phyloP scores from a whole-genome alignment of 1,139 yeast genomes.

The Lizanozyma gosingica region DNA sequence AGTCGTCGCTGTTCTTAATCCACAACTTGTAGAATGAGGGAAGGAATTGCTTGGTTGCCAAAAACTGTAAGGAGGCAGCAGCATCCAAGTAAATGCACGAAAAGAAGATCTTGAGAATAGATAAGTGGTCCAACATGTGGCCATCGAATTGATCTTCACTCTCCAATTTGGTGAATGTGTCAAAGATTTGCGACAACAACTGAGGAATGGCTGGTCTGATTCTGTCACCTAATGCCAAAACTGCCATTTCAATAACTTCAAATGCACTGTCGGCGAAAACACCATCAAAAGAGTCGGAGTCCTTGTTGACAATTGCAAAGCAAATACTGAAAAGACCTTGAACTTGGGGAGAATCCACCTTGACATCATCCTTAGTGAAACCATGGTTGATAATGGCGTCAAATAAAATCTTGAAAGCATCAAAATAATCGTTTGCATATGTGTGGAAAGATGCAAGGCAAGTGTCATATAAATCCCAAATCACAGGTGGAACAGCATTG shows the following conservation, averaged over 20 bases:
- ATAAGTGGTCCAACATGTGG: slow-evolving; percentile 37
- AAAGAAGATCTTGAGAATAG: slow-evolving; percentile 36
- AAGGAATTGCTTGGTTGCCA: slow-evolving; percentile 29
- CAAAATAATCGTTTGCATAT: slow-evolving; percentile 45
- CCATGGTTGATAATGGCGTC: slow-evolving; percentile 42
- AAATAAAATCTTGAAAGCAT: slow-evolving; percentile 40
- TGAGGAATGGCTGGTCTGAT: slow-evolving; percentile 24
- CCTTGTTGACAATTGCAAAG: slow-evolving; percentile 23
- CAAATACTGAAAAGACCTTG: slow-evolving; percentile 32
- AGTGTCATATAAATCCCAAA: slow-evolving; percentile 38
- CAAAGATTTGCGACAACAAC: slow-evolving; percentile 30
- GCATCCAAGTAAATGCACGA: slow-evolving; percentile 35
- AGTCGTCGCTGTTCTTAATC: slow-evolving; percentile 38
- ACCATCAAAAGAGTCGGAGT: slow-evolving; percentile 27
- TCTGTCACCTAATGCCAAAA: slow-evolving; percentile 28
- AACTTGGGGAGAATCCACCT: slow-evolving; percentile 30
- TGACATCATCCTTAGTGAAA: slow-evolving; percentile 24
- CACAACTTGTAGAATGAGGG: slow-evolving; percentile 37
- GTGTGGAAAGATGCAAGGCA: slow-evolving; percentile 42
- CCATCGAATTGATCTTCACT: slow-evolving; percentile 37
- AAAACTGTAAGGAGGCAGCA: slow-evolving; percentile 24
- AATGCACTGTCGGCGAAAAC: slow-evolving; percentile 34
- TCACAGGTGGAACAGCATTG: slow-evolving; percentile 31
- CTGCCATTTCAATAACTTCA: slow-evolving; percentile 32
- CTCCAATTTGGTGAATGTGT: slow-evolving; percentile 27